Evolutionary conservation across 2,329 filamentous ascomycete species (phyloP), one percentile per base, ranked within the genome.

Genomic region (Stemphylium lycopersici): DNA sequence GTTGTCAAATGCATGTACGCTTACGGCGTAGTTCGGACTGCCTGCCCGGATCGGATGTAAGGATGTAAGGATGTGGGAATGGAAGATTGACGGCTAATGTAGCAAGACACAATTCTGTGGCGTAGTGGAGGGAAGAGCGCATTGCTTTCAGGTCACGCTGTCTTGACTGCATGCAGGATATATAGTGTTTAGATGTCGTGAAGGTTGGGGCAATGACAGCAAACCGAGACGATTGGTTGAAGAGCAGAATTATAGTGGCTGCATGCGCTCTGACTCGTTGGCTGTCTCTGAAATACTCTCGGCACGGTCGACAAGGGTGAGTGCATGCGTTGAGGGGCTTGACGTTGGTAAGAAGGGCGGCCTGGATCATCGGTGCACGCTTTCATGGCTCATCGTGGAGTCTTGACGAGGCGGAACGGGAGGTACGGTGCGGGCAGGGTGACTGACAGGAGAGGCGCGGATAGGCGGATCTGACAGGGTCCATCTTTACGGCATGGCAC

Each of bases 361-460:
- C 40, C 41, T 45, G 36, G 20, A 51, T 46, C 26, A 34, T 50
- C 12, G 46, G 50, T 29, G 34, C 34, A 24, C 46, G 39, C 34
- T 6, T 16, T 22, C 31, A 29, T 40, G 18, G 29, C 24, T 22
- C 31, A 36, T 26, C 29, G 47, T 43, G 46, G 39, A 49, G 47
- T 36, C 31, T 34, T 32, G 48, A 46, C n/a, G 26, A 41, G 38
- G 52, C 47, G 52, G 52, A 55, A 55, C 52, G 52, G 52, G 52
- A 55, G 52, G 52, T 55, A 55, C 52, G 52, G 52, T 51, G 41
- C 52, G 52, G 31, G 31, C 29, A 45, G 47, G 37, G 42, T 51
- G 41, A 50, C 18, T 51, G 47, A 44, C 47, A 51, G 32, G 32
- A 55, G 38, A 42, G 22, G 22, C 39, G 20, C 47, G 52, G 52